A percentile compares a stretch with the other conserved stretches of the same genome.
phyloP scores from a whole-genome alignment of 495 filamentous ascomycete species.

The Trichodelitschia bisporula region DNA sequence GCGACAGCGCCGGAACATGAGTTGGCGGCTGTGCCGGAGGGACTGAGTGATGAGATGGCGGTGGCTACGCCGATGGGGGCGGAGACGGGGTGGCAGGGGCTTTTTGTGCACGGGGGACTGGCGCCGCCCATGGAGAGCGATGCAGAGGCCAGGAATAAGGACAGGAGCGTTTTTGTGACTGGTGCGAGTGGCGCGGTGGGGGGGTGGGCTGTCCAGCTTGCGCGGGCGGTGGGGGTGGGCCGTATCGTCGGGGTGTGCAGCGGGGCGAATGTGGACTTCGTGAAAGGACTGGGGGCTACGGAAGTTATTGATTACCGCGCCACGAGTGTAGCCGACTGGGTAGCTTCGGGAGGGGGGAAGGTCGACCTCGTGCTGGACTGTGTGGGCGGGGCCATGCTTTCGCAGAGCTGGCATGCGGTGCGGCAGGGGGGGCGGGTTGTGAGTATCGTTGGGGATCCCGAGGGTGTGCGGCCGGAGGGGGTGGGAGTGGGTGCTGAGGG shows the following conservation, averaged over 20 bases:
- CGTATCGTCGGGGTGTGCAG: constrained; percentile 20
- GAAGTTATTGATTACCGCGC: constrained; percentile 23
- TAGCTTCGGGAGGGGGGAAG: constrained; percentile 14
- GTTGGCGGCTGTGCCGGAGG: constrained; percentile 23
- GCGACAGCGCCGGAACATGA: constrained; percentile 25
- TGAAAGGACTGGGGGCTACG: constrained; percentile 20
- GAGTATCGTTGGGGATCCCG: constrained; percentile 26
- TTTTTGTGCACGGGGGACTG: constrained; percentile 26
- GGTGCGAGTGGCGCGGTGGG: constrained; percentile 29
- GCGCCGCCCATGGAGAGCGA: constrained; percentile 5
- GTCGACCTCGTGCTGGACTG: constrained; percentile 30
- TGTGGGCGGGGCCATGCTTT: constrained; percentile 21
- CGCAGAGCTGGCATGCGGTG: constrained; percentile 22
- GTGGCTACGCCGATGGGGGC: constrained; percentile 27
- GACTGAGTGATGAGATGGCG: constrained; percentile 23
- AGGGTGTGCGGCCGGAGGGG: constrained; percentile 16
- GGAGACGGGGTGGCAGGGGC: constrained; percentile 31
- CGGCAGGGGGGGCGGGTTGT: constrained; percentile 20
- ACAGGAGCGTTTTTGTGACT: constrained; percentile 21
- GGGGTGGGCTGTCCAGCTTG: constrained; percentile 31
- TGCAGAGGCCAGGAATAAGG: constrained; percentile 8
- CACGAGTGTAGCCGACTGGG: constrained; percentile 7
- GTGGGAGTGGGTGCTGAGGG: constrained; percentile 17
- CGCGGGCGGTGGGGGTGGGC: constrained; percentile 17
- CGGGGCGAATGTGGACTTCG: constrained; percentile 18